phyloP scores from a whole-genome alignment of 139 green algal genomes.

The Coccomyxa sp. region DNA sequence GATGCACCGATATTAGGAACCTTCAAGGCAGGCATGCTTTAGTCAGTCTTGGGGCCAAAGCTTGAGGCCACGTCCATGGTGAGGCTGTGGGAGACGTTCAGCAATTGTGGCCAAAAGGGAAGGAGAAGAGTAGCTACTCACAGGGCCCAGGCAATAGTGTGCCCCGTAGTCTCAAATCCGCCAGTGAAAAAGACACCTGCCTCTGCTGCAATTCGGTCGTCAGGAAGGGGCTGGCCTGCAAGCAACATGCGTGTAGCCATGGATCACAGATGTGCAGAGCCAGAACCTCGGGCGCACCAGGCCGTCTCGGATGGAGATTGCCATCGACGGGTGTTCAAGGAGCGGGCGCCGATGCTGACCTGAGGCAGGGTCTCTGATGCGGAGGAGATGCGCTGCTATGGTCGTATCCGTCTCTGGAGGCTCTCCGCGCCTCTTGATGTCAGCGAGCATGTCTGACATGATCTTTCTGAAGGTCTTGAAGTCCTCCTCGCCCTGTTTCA shows the following conservation, averaged over 20 bases:
- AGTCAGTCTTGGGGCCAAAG: background rate
- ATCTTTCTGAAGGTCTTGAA: conserved; percentile 6
- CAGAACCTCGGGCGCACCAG: too few species aligned
- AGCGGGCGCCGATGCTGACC: background rate
- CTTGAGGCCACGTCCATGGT: conserved; percentile 1
- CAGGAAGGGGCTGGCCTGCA: conserved; percentile 10
- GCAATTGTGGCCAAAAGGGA: background rate
- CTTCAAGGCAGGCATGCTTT: background rate
- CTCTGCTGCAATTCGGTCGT: conserved; percentile 19
- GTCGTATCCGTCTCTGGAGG: conserved; percentile 1
- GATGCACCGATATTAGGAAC: conserved; percentile 22
- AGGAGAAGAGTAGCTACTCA: background rate
- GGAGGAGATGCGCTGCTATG: conserved; percentile 29
- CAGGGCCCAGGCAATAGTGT: conserved; percentile 25
- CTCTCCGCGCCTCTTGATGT: conserved; percentile 11
- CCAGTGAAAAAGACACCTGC: conserved; percentile 31
- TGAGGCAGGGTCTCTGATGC: conserved; percentile 19
- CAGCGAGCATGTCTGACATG: conserved; percentile 16
- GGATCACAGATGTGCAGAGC: too few species aligned
- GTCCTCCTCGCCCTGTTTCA: conserved; percentile 6
- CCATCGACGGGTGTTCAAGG: too few species aligned
- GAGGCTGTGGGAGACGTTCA: background rate
- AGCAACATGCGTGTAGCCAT: too few species aligned
- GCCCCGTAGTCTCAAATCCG: conserved; percentile 39
- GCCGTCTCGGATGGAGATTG: too few species aligned